These are phyloP conservation scores for Sporisorium iseilematis-ciliati DNA, from an alignment of 1,284 basidiomycete genomes.

Conservation along the genomic window DNA sequence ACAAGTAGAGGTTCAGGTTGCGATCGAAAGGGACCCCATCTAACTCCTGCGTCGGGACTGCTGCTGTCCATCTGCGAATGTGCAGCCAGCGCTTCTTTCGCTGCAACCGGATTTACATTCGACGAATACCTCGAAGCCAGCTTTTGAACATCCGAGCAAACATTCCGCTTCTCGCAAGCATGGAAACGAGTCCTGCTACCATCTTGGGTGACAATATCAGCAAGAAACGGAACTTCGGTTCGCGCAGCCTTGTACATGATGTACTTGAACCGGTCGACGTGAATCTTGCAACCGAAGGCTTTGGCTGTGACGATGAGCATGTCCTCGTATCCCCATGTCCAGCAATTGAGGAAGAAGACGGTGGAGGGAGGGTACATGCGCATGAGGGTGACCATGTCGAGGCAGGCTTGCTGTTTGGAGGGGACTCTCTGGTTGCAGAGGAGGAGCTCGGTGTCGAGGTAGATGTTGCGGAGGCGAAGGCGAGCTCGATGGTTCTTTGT, in stretches of 20 bases:
- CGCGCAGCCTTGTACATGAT: conserved; percentile 75
- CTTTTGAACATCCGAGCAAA: conserved; percentile 72
- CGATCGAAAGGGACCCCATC: conserved; percentile 31
- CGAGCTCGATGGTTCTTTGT: neutral
- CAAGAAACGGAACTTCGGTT: conserved; percentile 76
- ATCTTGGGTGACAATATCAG: conserved; percentile 77
- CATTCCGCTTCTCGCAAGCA: conserved; percentile 85
- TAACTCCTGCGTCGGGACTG: conserved; percentile 17
- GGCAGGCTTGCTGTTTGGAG: conserved; percentile 69
- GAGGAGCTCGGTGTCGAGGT: conserved; percentile 82
- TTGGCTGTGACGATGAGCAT: conserved; percentile 49
- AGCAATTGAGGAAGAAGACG: conserved; percentile 87
- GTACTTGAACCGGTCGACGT: conserved; percentile 88
- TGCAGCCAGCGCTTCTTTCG: conserved; percentile 26
- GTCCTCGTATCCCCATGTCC: conserved; percentile 83
- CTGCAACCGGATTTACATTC: neutral
- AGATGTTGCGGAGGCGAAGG: conserved; percentile 79
- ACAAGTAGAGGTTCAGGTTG: conserved; percentile 42
- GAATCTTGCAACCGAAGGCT: conserved; percentile 75
- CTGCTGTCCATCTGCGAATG: conserved; percentile 34
- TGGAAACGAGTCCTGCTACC: conserved; percentile 81
- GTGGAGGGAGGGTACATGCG: conserved; percentile 73
- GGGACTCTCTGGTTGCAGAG: conserved; percentile 30
- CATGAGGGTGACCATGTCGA: conserved; percentile 77
- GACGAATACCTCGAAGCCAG: conserved; percentile 27